Evolutionary conservation across 2,329 filamentous ascomycete genomes (phyloP).

Genomic region (Cryphonectria radicalis): DNA sequence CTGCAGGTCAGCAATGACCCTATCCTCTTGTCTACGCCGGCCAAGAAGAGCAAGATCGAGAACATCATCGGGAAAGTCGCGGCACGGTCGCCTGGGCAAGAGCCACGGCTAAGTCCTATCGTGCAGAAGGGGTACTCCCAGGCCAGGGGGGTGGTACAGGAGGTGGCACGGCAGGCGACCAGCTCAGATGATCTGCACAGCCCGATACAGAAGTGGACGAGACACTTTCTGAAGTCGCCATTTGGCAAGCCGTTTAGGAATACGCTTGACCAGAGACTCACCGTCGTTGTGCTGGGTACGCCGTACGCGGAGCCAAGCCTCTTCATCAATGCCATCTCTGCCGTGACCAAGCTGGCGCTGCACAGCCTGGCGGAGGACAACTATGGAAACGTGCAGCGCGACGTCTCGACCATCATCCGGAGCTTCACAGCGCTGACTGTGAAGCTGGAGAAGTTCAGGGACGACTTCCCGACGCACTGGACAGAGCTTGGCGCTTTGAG

Average conservation of each 20-base stretch:
- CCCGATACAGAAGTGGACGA: slow-evolving; percentile 52
- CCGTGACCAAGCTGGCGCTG: slow-evolving; percentile 70
- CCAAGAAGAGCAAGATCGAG: slow-evolving; percentile 49
- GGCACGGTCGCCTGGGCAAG: slow-evolving; percentile 51
- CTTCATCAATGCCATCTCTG: slow-evolving; percentile 73
- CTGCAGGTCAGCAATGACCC: slow-evolving; percentile 37
- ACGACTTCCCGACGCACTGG: slow-evolving; percentile 70
- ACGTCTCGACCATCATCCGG: slow-evolving; percentile 75
- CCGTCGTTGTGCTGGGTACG: slow-evolving; percentile 70
- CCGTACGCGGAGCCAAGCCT: slow-evolving; percentile 72
- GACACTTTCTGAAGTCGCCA: slow-evolving; percentile 53
- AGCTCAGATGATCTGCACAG: slow-evolving; percentile 54
- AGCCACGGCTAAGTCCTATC: slow-evolving; percentile 54
- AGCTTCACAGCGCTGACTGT: slow-evolving; percentile 71
- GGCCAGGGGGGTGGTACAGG: slow-evolving; percentile 53
- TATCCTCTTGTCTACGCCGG: slow-evolving; percentile 48
- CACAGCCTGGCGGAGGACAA: slow-evolving; percentile 79
- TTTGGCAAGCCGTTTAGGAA: slow-evolving; percentile 73
- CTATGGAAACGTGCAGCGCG: slow-evolving; percentile 83
- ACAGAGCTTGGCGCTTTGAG: slow-evolving; percentile 69
- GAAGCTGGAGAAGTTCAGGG: slow-evolving; percentile 71
- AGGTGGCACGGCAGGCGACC: slow-evolving; percentile 59
- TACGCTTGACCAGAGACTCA: slow-evolving; percentile 67
- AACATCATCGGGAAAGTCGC: slow-evolving; percentile 48
- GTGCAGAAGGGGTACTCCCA: slow-evolving; percentile 55